Percentiles rank a stretch among this genome's conserved stretches.
Evolutionary conservation across 2,329 filamentous ascomycete species (phyloP).

Genomic region (Fusarium sp.): DNA sequence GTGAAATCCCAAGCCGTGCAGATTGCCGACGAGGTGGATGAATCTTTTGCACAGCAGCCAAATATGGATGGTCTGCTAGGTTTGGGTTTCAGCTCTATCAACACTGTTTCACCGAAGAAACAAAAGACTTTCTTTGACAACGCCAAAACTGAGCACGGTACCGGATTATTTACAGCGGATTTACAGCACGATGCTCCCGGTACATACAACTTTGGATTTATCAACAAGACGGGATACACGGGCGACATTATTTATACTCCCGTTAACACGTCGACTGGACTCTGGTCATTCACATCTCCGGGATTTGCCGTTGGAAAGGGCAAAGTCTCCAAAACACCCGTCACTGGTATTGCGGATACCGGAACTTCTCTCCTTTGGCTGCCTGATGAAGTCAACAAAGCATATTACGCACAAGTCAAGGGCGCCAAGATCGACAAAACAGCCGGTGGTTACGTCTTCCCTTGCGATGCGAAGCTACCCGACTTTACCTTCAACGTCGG

Average conservation of each 20-base stretch:
- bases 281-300: constrained; percentile 70
- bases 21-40: constrained; percentile 58
- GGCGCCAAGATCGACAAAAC: constrained; percentile 59
- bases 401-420: constrained; percentile 64
- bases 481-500: constrained; percentile 70
- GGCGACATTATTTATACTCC: constrained; percentile 74
- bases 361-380: constrained; percentile 77
- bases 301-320: constrained; percentile 38
- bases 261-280: constrained; percentile 73
- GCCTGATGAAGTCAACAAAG: constrained; percentile 64
- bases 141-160: constrained; percentile 37
- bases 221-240: constrained; percentile 74
- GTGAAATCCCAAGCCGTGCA: constrained; percentile 61
- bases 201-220: constrained; percentile 80
- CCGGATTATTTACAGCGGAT: constrained; percentile 76
- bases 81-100: constrained; percentile 60
- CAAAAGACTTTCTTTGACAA: constrained; percentile 63
- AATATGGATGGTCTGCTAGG: constrained; percentile 62
- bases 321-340: constrained; percentile 46
- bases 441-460: constrained; percentile 63
- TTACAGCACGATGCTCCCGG: constrained; percentile 70
- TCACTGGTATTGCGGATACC: constrained; percentile 67
- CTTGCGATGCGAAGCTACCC: constrained; percentile 62
- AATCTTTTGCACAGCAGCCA: constrained; percentile 57
- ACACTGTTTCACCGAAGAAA: constrained; percentile 58